Conservation (phyloP, 192 early-diverging fungal species). For the Oehlia diaphana region DNA sequence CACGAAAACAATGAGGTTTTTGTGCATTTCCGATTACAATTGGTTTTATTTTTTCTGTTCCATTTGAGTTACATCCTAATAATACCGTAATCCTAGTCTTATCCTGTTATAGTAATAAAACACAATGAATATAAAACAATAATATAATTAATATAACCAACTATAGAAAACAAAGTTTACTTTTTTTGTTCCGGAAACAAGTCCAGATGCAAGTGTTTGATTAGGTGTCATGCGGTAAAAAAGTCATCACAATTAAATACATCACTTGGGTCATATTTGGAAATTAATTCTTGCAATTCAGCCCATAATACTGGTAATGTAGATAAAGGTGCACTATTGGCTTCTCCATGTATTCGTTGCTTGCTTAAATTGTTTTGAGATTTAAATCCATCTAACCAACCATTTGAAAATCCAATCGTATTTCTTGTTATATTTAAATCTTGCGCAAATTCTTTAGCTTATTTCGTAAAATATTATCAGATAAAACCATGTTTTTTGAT, state of each 20-base stretch:
- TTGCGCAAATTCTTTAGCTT: background rate
- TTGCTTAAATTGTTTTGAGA: background rate
- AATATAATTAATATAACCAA: too few species aligned
- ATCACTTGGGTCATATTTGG: background rate
- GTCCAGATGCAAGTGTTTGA: background rate
- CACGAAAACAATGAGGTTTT: too few species aligned
- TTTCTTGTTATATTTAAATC: background rate
- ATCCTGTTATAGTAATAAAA: background rate
- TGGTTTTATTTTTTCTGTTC: too few species aligned
- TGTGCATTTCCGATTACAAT: too few species aligned
- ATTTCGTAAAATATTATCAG: background rate
- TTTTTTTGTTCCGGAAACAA: background rate
- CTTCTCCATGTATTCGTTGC: background rate
- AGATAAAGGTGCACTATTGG: background rate
- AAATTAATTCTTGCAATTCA: conserved; percentile 11
- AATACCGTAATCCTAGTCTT: background rate
- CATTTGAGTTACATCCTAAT: background rate
- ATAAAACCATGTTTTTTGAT: background rate
- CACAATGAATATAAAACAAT: too few species aligned
- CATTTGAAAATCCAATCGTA: conserved; percentile 8
- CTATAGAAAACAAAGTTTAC: background rate
- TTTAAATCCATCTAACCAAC: background rate
- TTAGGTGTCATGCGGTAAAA: background rate
- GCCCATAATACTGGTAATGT: background rate
- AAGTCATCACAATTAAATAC: conserved; percentile 1